phyloP scores from a whole-genome alignment of 306 rosid species.

The Lathyrus sativus region DNA sequence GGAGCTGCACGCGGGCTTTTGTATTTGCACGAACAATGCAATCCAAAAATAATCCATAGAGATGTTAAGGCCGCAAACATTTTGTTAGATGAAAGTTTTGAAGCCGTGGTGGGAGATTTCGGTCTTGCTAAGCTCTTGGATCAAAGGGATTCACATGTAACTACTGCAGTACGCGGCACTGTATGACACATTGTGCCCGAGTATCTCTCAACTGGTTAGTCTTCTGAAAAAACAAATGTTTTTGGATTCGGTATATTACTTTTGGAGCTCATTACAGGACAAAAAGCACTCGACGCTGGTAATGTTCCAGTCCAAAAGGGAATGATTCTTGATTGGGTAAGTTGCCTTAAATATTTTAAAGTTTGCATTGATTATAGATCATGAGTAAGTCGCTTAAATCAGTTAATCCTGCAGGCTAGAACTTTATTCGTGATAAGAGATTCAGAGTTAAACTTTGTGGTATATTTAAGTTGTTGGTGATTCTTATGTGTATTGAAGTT shows the following conservation, averaged over 20 bases:
- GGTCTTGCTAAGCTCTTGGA: conserved; percentile 97
- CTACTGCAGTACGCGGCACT: conserved; percentile 96
- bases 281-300: conserved; percentile 86
- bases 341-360: conserved; percentile 12
- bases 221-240: conserved; percentile 92
- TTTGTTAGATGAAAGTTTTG: conserved; percentile 84
- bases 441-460: no score
- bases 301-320: conserved; percentile 90
- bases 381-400: conserved; percentile 6
- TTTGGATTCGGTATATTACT: conserved; percentile 93
- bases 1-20: conserved; percentile 94
- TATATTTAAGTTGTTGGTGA: no score
- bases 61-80: conserved; percentile 99
- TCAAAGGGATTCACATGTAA: conserved; percentile 93
- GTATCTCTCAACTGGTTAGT: conserved; percentile 93
- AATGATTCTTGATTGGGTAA: conserved; percentile 95
- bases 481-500: no score
- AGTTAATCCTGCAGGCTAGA: conserved; percentile 60
- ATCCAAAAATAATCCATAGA: conserved; percentile 91
- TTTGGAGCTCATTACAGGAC: conserved; percentile 91
- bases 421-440: conserved; percentile 64
- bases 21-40: conserved; percentile 92
- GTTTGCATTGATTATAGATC: neutral
- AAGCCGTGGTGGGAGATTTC: conserved; percentile 97
- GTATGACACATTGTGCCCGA: conserved; percentile 95